Conservation (phyloP, 176 grass and related monocot species). For the Oryza glumipatula region DNA sequence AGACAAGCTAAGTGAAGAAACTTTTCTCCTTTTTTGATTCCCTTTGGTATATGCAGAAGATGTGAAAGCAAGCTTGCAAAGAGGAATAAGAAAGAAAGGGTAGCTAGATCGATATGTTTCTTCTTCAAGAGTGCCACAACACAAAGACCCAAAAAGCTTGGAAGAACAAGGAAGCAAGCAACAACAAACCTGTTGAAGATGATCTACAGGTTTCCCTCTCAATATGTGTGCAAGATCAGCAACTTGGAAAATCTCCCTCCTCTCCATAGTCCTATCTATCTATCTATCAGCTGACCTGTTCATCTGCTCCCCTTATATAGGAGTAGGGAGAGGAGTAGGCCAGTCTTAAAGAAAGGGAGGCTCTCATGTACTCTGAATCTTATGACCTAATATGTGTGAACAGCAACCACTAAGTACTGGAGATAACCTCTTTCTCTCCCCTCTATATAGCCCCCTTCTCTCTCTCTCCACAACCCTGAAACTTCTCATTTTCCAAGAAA, state of each 20-base stretch:
- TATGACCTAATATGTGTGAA: conserved; percentile 67
- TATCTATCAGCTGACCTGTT: not conserved
- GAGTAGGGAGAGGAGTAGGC: not conserved
- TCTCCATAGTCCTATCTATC: not conserved
- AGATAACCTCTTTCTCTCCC: not conserved
- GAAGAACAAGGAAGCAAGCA: conserved; percentile 30
- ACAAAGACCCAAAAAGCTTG: conserved; percentile 10
- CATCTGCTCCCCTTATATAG: conserved; percentile 41
- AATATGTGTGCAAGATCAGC: conserved; percentile 37
- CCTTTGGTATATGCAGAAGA: not conserved
- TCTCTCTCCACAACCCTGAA: not conserved
- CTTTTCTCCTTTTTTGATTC: conserved; percentile 26
- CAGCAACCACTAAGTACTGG: conserved; percentile 36
- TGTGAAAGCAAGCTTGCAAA: conserved; percentile 50
- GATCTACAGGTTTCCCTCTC: not conserved
- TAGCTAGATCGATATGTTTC: not conserved
- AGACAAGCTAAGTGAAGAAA: not conserved
- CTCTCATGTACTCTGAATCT: conserved; percentile 19
- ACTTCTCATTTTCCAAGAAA: conserved; percentile 38
- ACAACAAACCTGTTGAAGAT: conserved; percentile 38
- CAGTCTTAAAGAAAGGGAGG: conserved; percentile 29
- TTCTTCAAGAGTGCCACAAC: conserved; percentile 25
- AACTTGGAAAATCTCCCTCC: conserved; percentile 7
- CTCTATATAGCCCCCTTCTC: not conserved
- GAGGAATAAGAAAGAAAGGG: conserved; percentile 15